Percentiles rank a stretch among this genome's conserved stretches.
Evolutionary conservation across 345 rosid genomes (phyloP).

Genomic region (Linum tenue): DNA sequence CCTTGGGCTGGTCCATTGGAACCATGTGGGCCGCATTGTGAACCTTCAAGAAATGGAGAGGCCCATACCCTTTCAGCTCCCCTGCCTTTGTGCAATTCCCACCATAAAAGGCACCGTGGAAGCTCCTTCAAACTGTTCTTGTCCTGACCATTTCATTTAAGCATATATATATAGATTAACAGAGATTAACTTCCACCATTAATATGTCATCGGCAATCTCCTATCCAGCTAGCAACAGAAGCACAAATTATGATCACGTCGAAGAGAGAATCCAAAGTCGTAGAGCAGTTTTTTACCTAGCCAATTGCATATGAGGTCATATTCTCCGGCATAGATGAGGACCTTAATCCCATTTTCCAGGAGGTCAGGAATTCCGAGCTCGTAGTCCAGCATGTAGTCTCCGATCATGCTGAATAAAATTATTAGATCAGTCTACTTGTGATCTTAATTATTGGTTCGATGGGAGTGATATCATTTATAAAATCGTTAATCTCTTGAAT

Average conservation of each 20-base stretch:
- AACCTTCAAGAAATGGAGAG: slow-evolving; percentile 74
- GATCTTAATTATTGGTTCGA: too few relatives aligned
- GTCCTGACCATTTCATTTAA: slow-evolving; percentile 72
- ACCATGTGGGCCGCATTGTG: slow-evolving; percentile 84
- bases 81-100: slow-evolving; percentile 57
- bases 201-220: too few relatives aligned
- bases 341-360: slow-evolving; percentile 60
- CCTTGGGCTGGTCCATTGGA: slow-evolving; percentile 97
- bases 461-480: too few relatives aligned
- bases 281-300: slow-evolving; percentile 13
- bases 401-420: slow-evolving; percentile 14
- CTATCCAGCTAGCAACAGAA: too few relatives aligned
- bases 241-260: too few relatives aligned
- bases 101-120: slow-evolving; percentile 41
- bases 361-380: slow-evolving; percentile 55
- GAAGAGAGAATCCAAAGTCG: too few relatives aligned
- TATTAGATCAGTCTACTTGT: too few relatives aligned
- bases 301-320: slow-evolving; percentile 90
- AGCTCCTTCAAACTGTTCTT: slow-evolving; percentile 42
- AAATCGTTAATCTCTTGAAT: neutral
- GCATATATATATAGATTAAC: slow-evolving; percentile 76
- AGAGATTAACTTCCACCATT: too few relatives aligned
- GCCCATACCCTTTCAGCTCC: slow-evolving; percentile 49
- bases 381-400: slow-evolving; percentile 66
- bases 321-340: slow-evolving; percentile 76